phyloP scores from a whole-genome alignment of 163 green algal genomes.

The Chlamydomonas reinhardtii region DNA sequence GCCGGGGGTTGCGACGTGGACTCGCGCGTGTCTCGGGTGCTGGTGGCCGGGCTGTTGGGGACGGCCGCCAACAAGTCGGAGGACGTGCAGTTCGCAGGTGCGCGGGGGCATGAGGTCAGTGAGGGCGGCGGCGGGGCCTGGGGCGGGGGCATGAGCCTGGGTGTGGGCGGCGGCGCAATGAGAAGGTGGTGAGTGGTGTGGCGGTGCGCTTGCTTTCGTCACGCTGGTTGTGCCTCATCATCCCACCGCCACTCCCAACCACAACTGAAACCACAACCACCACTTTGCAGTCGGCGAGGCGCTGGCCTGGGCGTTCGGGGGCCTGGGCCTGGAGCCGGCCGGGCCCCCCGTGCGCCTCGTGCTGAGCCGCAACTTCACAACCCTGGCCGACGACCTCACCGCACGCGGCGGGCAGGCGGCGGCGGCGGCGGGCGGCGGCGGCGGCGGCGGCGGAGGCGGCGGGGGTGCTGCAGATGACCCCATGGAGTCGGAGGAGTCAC shows the following conservation, averaged over 20 bases:
- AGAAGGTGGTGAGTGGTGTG: no score
- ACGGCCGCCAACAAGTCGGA: conserved; percentile 75
- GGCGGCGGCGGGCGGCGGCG: background rate
- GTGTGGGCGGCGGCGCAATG: no score
- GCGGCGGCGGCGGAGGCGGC: background rate
- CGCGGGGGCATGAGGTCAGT: no score
- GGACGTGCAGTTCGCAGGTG: conserved; percentile 75
- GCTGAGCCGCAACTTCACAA: conserved; percentile 60
- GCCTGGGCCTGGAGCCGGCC: conserved; percentile 60
- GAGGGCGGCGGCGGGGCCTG: no score
- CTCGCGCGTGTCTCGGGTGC: background rate
- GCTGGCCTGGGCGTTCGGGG: conserved; percentile 81
- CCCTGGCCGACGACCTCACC: conserved; percentile 41
- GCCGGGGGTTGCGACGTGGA: no score
- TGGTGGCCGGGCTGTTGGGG: conserved; percentile 69
- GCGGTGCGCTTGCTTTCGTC: no score
- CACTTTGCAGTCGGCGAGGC: conserved; percentile 84
- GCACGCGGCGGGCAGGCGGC: background rate
- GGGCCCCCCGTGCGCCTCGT: conserved; percentile 23
- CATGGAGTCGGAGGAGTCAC: background rate
- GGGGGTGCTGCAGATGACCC: background rate
- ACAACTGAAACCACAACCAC: no score
- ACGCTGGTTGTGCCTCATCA: no score
- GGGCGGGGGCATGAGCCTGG: no score
- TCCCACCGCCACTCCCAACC: no score